Percentiles rank a stretch among this genome's conserved stretches.
Evolutionary conservation across 2,329 filamentous ascomycete genomes (phyloP).

Genomic region (Didymella glomerata): DNA sequence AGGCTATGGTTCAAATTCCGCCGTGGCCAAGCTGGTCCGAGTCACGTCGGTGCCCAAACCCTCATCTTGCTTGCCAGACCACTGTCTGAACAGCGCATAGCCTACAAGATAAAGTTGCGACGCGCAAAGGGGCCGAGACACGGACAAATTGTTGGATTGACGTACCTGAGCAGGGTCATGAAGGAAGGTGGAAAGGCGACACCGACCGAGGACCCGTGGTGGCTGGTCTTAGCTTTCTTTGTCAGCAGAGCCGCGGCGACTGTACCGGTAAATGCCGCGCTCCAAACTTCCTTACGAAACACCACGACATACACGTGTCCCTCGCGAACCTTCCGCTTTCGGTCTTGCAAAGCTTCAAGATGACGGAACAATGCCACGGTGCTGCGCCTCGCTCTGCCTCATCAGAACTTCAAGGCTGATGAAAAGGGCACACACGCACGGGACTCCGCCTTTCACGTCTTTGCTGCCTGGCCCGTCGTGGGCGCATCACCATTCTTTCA

Average conservation of each 20-base stretch:
- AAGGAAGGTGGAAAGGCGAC: too few species aligned
- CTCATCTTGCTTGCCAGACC: not conserved
- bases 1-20: not conserved
- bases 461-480: not conserved
- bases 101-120: not conserved
- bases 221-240: not conserved
- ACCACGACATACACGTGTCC: not conserved
- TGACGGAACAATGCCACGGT: not conserved
- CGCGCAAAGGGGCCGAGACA: not conserved
- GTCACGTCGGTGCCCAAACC: constrained; percentile 3
- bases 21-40: constrained; percentile 1
- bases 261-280: not conserved
- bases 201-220: not conserved
- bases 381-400: not conserved
- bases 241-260: constrained; percentile 1
- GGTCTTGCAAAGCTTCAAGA: not conserved
- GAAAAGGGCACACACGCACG: constrained; percentile 6
- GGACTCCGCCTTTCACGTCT: constrained; percentile 8
- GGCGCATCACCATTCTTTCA: not conserved
- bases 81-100: not conserved
- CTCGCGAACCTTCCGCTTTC: not conserved
- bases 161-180: not conserved
- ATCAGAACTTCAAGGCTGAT: not conserved
- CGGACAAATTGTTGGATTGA: not conserved
- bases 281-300: not conserved